Evolutionary conservation across 139 green algal species (phyloP), one percentile per base, ranked within the genome.

Genomic region (Edaphochlamys debaryana): DNA sequence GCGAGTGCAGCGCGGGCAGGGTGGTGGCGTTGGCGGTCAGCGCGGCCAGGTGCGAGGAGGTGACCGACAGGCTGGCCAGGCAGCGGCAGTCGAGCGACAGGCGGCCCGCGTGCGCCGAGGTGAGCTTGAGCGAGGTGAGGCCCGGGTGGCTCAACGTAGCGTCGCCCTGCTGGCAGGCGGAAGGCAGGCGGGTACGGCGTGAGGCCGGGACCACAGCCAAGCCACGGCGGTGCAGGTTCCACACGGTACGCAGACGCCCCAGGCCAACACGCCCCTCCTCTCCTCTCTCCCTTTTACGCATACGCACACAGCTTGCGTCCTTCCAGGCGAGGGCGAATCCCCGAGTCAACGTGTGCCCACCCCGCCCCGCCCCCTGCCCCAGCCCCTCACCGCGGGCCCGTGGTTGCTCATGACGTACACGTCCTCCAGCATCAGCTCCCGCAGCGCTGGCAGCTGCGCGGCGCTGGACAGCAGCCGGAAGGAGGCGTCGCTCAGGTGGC

Each of bases 371-470:
- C n/a, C n/a, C n/a, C n/a, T n/a, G n/a, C n/a, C n/a, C n/a, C n/a
- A n/a, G n/a, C n/a, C n/a, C n/a, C n/a, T n/a, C n/a, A n/a, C n/a
- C n/a, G n/a, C n/a, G n/a, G n/a, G n/a, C n/a, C n/a, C n/a, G n/a
- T n/a, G n/a, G n/a, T n/a, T n/a, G n/a, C n/a, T n/a, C 68, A 8
- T 6, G 69, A 67, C 36, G 50, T 79, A 23, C 56, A 70, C 58
- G 1, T 80, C 54, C 38, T 15, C 20, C 74, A 80, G 58, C 58
- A 29, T 2, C 74, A 80, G 74, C 74, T 71, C 74, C 40, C 74
- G 37, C 74, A 80, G 30, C 17, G 19, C 38, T 17, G 58, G 58
- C 74, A 80, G 38, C 38, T 19, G 38, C 7, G 29, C 19, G 30
- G 3, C 37, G n/a, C n/a, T n/a, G n/a, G n/a, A n/a, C 74, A 80